Evolutionary conservation across 2,329 filamentous ascomycete genomes (phyloP), one percentile per base, ranked within the genome.

Genomic region (Venturia effusa): DNA sequence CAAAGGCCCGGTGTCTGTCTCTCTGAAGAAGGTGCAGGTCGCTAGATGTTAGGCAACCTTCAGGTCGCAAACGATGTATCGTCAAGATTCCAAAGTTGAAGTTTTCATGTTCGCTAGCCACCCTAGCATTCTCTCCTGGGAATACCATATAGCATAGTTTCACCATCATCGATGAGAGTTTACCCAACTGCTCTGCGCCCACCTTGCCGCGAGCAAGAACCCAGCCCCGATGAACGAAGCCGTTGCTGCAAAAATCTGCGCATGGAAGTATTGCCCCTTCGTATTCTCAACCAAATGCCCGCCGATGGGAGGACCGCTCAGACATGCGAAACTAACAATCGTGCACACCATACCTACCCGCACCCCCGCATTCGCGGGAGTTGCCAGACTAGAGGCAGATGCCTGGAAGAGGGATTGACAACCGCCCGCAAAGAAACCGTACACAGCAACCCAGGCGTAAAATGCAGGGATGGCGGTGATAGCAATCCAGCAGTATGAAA

Each of bases 401-500:
- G 76, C 75, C 0, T 76, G 77, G 64, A 79, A 81, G 13, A 81
- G 68, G 4, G 76, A 74, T 64, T 81, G 78, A 13, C 79, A 75
- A 0, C 75, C 78, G 0, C 76, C 77, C 1, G 73, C 73, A 6
- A 77, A 75, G 55, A 78, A 72, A 0, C 79, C 79, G 63, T 80
- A 80, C 11, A 78, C 68, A 1, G 77, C 73, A 0, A 77, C 75
- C 67, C 79, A 82, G 0, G 71, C 74, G 64, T 77, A 79, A 0
- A 82, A 66, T 0, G 74, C 73, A 8, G 68, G 66, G 11, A 69
- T 64, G 3, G 69, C 72, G 10, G 71, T 66, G 1, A 87, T 81
- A 0, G 77, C 79, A 1, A 79, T 78, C 85, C 86, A 88, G 62
- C 77, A 78, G 67, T 80, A 85, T 40, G 84, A 72, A 65, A 83